A percentile compares a stretch with the other conserved stretches of the same genome.
These are phyloP conservation scores for Nannochloris sp. DNA, from an alignment of 139 green algal genomes.

Conservation along the genomic window DNA sequence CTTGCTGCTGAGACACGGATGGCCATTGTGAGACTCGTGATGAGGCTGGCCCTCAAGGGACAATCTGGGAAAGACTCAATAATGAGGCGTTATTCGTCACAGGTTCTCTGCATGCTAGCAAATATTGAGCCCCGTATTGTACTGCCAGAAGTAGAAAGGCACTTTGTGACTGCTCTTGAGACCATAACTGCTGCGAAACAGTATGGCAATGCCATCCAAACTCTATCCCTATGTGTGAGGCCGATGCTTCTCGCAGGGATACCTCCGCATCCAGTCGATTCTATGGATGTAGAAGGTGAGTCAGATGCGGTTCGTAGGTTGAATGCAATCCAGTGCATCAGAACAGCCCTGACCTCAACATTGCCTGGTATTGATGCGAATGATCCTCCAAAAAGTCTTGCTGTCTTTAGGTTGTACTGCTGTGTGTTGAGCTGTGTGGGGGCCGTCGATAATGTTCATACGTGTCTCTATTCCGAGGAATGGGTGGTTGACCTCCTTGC, in stretches of 20 bases:
- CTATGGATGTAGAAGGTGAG: not conserved
- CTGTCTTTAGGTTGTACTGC: conserved; percentile 68
- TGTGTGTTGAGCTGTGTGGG: conserved; percentile 38
- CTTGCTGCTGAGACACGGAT: not conserved
- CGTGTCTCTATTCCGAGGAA: conserved; percentile 27
- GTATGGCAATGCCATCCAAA: conserved; percentile 31
- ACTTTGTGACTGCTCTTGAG: conserved; percentile 59
- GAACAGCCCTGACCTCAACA: conserved; percentile 64
- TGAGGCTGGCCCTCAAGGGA: conserved; percentile 56
- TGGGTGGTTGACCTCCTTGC: conserved; percentile 73
- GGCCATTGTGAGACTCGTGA: conserved; percentile 29
- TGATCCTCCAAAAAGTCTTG: conserved; percentile 74
- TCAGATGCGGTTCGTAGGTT: conserved; percentile 3
- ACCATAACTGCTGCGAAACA: conserved; percentile 48
- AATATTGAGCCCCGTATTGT: conserved; percentile 57
- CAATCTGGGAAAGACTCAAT: conserved; percentile 69
- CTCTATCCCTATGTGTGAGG: conserved; percentile 58
- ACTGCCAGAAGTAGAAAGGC: conserved; percentile 60
- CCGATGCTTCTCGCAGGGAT: conserved; percentile 67
- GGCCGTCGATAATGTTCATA: not conserved
- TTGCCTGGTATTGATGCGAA: conserved; percentile 92
- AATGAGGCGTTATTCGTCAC: conserved; percentile 24
- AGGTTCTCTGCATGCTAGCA: conserved; percentile 45
- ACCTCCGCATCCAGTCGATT: not conserved
- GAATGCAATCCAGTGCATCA: conserved; percentile 24